Evolutionary conservation across 192 early-diverging fungal genomes (phyloP).

Genomic region (Gigaspora rosea): DNA sequence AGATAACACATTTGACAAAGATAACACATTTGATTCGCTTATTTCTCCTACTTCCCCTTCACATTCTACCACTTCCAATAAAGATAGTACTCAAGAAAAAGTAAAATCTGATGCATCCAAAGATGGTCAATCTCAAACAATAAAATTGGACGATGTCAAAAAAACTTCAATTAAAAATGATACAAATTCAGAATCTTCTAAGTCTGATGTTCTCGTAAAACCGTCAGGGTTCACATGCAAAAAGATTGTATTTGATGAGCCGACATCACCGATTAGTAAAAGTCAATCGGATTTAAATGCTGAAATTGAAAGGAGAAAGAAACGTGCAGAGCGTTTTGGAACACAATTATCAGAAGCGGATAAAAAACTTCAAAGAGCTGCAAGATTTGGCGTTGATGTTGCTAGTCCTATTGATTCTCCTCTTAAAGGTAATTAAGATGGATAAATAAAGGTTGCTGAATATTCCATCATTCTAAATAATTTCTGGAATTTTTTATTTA

Average conservation of each 20-base stretch:
- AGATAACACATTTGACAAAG: slow-evolving; percentile 22
- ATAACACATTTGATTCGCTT: slow-evolving; percentile 1
- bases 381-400: slow-evolving; percentile 54
- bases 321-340: slow-evolving; percentile 52
- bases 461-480: background rate
- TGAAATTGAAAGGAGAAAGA: slow-evolving; percentile 50
- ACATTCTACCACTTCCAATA: slow-evolving; percentile 6
- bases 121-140: background rate
- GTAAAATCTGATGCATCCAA: background rate
- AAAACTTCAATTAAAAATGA: slow-evolving; percentile 5
- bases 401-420: slow-evolving; percentile 26
- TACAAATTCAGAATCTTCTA: background rate
- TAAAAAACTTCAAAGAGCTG: slow-evolving; percentile 54
- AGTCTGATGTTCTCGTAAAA: slow-evolving; percentile 14
- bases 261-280: background rate
- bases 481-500: background rate
- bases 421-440: slow-evolving; percentile 8
- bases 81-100: background rate
- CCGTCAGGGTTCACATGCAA: slow-evolving; percentile 22
- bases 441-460: background rate
- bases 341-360: slow-evolving; percentile 49
- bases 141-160: background rate
- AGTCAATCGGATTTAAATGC: slow-evolving; percentile 33
- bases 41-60: slow-evolving; percentile 16
- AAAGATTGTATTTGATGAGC: slow-evolving; percentile 20